Conservation (phyloP, 176 grass and related monocot genomes). For the Zoysia pacifica region DNA sequence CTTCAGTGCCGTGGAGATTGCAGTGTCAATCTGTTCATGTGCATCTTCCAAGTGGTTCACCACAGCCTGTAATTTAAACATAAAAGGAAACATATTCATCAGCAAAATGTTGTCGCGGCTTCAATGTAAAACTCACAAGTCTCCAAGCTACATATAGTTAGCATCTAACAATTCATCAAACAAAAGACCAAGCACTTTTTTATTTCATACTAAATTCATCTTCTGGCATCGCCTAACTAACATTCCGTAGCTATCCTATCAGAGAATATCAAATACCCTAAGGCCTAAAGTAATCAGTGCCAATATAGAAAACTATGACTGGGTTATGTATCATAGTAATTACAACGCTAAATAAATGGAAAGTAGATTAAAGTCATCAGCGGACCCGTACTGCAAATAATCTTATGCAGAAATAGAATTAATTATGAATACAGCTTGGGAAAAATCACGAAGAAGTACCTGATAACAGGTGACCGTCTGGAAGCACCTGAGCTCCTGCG, state of each 20-base stretch:
- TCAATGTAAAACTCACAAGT: not conserved
- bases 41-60: conserved; percentile 65
- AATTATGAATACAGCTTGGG: no score
- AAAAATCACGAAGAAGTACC: conserved; percentile 12
- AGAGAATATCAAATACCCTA: no score
- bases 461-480: conserved; percentile 61
- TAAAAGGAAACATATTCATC: not conserved
- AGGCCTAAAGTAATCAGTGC: no score
- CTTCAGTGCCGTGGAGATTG: conserved; percentile 54
- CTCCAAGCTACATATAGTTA: not conserved
- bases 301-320: no score
- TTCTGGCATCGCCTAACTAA: no score
- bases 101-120: not conserved
- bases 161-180: not conserved
- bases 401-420: no score
- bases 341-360: no score
- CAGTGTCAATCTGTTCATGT: conserved; percentile 55
- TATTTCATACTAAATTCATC: no score
- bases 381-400: not conserved
- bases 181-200: not conserved
- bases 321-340: no score
- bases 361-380: not conserved
- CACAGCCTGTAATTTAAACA: conserved; percentile 38
- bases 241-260: not conserved
- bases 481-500: conserved; percentile 62